Base-by-base conservation (phyloP, 176 grass and related monocot species). In the Secale cereale region DNA sequence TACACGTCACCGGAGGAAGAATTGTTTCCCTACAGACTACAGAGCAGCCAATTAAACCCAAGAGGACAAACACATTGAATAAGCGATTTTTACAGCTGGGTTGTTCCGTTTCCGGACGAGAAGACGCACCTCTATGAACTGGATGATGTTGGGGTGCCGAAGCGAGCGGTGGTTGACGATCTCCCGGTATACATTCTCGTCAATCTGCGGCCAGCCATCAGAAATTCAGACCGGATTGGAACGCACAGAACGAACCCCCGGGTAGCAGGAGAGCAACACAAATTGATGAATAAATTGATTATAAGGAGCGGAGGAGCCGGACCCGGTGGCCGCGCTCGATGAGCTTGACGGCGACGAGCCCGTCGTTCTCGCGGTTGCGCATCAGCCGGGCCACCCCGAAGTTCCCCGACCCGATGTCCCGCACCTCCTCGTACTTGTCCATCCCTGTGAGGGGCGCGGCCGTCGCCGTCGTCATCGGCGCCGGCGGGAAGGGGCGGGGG, bases 331-430 rank as follows among this genome's bases (percentile, higher is more conserved):
- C 92, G 28, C 95, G 90, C 76, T 89, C 85, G 88, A 97, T 94
- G 88, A 87, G 80, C 91, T 97, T 97, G 80, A 97, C 89, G 86
- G 95, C 95, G 80, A 97, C 95, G 90, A 92, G 90, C n/a, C 80
- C 90, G 30, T 81, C 76, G 26, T 85, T 97, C 30, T 88, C 88
- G 72, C 86, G 88, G 89, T 88, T 77, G 59, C 92, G 86, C 95
- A 94, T 97, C 82, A 97, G 85, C 79, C 93, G 93, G 70, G 92
- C 92, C 63, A 97, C 92, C 33, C 95, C 95, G 78, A 97, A 97
- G 89, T 97, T 97, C 17, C 95, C 95, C 40, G 92, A 97, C 72
- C 95, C 90, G 79, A 97, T 97, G 80, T 88, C 88, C 77, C 90
- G 81, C 65, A 94, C 95, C 79, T 40, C 26, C 82, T 97, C 95